Percentiles rank a stretch among this genome's conserved stretches.
Evolutionary conservation across 768 basidiomycete genomes (phyloP).

Genomic region (Suillus decipiens): DNA sequence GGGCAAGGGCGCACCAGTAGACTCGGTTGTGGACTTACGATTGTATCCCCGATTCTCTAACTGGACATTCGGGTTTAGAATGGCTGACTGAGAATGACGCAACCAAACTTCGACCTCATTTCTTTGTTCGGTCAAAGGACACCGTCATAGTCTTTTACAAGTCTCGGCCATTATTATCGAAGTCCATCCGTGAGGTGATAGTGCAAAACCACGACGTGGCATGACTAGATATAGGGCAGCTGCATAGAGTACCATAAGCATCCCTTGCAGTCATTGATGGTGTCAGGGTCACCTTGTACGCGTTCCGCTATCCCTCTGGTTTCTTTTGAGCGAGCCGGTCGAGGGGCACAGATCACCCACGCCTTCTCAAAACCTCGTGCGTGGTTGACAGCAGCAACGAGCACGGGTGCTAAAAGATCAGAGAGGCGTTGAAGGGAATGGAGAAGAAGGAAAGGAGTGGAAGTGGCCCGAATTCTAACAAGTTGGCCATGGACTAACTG

Average conservation of each 20-base stretch:
- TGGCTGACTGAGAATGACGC: constrained; percentile 30
- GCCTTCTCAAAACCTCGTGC: too few species aligned
- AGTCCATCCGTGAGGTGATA: constrained; percentile 46
- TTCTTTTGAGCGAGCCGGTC: too few species aligned
- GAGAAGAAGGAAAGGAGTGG: too few species aligned
- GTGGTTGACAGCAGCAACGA: too few species aligned
- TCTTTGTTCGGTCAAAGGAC: constrained; percentile 44
- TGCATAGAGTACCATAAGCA: neutral
- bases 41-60: constrained; percentile 13
- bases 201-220: constrained; percentile 35
- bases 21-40: constrained; percentile 3
- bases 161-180: constrained; percentile 32
- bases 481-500: too few species aligned
- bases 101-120: constrained; percentile 51
- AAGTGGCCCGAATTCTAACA: too few species aligned
- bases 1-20: neutral
- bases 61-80: constrained; percentile 42
- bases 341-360: too few species aligned
- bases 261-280: neutral
- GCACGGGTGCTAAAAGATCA: too few species aligned
- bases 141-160: constrained; percentile 24
- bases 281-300: constrained; percentile 31
- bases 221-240: constrained; percentile 36
- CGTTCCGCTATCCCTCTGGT: constrained; percentile 48
- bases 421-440: too few species aligned